phyloP scores from a whole-genome alignment of 116 monocot species.

The Iris pallida region DNA sequence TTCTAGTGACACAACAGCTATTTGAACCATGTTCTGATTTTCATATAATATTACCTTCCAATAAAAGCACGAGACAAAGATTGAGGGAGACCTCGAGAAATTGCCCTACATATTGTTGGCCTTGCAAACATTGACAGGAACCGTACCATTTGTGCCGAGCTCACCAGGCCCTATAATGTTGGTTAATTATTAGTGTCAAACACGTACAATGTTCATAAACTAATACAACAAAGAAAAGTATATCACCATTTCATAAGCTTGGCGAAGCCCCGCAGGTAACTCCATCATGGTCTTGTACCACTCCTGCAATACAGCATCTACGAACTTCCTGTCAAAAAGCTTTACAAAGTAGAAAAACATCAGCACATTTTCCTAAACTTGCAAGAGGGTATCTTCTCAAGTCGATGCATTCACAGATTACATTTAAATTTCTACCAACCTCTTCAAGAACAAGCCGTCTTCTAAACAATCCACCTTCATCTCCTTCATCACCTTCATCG shows the following conservation, averaged over 20 bases:
- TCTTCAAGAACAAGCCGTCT: slow-evolving; percentile 74
- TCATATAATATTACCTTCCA: slow-evolving; percentile 62
- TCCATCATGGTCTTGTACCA: slow-evolving; percentile 91
- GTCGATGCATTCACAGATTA: neutral
- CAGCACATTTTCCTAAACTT: too few species aligned
- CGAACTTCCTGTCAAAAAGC: slow-evolving; percentile 92
- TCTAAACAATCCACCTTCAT: slow-evolving; percentile 91
- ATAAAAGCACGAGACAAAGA: slow-evolving; percentile 81
- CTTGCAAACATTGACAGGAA: slow-evolving; percentile 78
- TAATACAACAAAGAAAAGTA: too few species aligned
- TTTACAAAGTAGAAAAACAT: slow-evolving; percentile 8
- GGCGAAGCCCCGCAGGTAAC: slow-evolving; percentile 86
- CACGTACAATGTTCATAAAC: too few species aligned
- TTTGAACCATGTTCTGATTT: too few species aligned
- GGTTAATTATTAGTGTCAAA: neutral
- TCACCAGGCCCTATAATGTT: slow-evolving; percentile 68
- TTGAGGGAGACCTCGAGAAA: slow-evolving; percentile 75
- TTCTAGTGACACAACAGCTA: too few species aligned
- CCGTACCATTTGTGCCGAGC: slow-evolving; percentile 92
- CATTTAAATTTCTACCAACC: slow-evolving; percentile 31
- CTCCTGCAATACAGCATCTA: slow-evolving; percentile 94
- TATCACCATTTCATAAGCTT: slow-evolving; percentile 96
- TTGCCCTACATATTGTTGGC: slow-evolving; percentile 64
- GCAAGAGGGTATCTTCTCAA: too few species aligned
- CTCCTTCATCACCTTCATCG: slow-evolving; percentile 97